Evolutionary conservation across 129 eudicot species (phyloP), one percentile per base, ranked within the genome.

Genomic region (Flaveria linearis): DNA sequence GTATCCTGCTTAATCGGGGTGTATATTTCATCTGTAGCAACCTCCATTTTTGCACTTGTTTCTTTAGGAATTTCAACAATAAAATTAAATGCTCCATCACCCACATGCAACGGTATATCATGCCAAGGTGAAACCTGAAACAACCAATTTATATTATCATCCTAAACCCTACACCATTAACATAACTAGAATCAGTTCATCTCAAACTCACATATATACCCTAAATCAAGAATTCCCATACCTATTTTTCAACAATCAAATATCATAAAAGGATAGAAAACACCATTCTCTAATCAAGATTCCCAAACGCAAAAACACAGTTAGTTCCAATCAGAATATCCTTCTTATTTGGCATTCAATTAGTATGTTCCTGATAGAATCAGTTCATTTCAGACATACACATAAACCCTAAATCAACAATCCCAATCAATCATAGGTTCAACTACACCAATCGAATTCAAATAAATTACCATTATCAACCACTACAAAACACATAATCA

Each of bases 11-110:
- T 94, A 76, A 94, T 91, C 42, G 99, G 99, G 9, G 99, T 94
- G 74, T 18, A 91, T 30, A 77, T 76, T 80, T 91, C 97, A 83
- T 94, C 97, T 9, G 99, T 94, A 62, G 97, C 99, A 80, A 94
- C 99, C 90, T 94, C 99, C 99, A 94, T 94, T 83, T 94, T 94
- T 1, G 99, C 97, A 74, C 97, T 94, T n/a, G 99, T 84, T 78
- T 94, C 99, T 83, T 94, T 94, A 2, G 99, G 99, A 68, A 94
- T 94, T 80, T 94, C 99, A 57, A 87, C 97, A 64, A 94, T 81
- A 74, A 94, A 91, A 76, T 89, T 94, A 78, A 94, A 91, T 12
- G 83, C 85, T 30, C 97, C 99, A 87, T 91, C 94, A 53, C 99
- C 99, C 71, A 83, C 73, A 9, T 85, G 91, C 83, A 94, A 81